These are phyloP conservation scores for Stromatinia cepivora DNA, from an alignment of 2,329 filamentous ascomycete species.

Conservation along the genomic window DNA sequence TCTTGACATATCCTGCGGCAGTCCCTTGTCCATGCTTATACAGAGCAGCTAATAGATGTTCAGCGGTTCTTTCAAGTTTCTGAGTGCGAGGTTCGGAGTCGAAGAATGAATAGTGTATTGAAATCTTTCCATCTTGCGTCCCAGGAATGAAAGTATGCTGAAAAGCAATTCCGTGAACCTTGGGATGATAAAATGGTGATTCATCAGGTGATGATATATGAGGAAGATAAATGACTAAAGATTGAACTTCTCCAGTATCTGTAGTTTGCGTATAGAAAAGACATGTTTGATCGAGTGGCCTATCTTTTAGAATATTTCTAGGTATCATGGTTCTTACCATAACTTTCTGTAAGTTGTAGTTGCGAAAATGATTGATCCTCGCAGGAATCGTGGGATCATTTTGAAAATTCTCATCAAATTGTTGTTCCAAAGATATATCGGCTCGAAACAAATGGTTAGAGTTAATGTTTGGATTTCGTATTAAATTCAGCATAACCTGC, in stretches of 20 bases:
- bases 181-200: conserved; percentile 87
- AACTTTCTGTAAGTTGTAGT: conserved; percentile 55
- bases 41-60: conserved; percentile 66
- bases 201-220: conserved; percentile 62
- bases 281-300: conserved; percentile 78
- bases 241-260: conserved; percentile 41
- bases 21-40: conserved; percentile 72
- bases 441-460: conserved; percentile 76
- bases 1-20: conserved; percentile 70
- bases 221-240: conserved; percentile 75
- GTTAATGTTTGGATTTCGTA: conserved; percentile 78
- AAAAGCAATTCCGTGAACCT: conserved; percentile 72
- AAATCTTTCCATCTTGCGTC: conserved; percentile 51
- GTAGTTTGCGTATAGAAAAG: conserved; percentile 58
- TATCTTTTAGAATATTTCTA: conserved; percentile 75
- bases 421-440: conserved; percentile 64
- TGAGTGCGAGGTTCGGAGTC: conserved; percentile 36
- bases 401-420: conserved; percentile 40
- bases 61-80: conserved; percentile 66
- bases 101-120: conserved; percentile 62
- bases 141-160: conserved; percentile 63
- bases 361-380: conserved; percentile 48
- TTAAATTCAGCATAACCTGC: conserved; percentile 69
- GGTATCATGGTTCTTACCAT: conserved; percentile 79
- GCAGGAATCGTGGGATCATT: conserved; percentile 40